Conservation (phyloP, 2,329 filamentous ascomycete genomes). For the Kalaharituber pfeilii region DNA sequence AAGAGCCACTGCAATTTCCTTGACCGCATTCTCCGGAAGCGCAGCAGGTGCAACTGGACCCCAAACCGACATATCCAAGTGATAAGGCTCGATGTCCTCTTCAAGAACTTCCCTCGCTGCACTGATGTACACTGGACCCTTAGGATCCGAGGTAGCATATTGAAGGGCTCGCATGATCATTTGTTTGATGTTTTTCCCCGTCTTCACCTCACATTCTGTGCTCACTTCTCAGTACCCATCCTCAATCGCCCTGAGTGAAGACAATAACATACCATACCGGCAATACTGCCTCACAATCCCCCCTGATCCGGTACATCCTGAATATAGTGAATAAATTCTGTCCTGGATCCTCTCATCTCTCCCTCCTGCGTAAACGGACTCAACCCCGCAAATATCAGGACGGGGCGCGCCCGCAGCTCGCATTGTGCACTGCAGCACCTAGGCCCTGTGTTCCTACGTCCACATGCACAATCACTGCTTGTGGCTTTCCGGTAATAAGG, state of each 20-base stretch:
- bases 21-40: constrained; percentile 32
- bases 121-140: constrained; percentile 63
- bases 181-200: constrained; percentile 72
- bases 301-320: constrained; percentile 72
- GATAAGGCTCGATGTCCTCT: constrained; percentile 59
- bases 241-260: neutral
- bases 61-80: constrained; percentile 53
- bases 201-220: constrained; percentile 49
- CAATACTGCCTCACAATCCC: constrained; percentile 70
- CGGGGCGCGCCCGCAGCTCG: constrained; percentile 56
- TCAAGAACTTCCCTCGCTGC: constrained; percentile 72
- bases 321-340: constrained; percentile 76
- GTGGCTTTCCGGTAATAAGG: constrained; percentile 50
- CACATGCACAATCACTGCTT: constrained; percentile 64
- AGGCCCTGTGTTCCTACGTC: constrained; percentile 69
- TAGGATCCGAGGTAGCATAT: constrained; percentile 59
- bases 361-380: constrained; percentile 62
- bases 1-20: constrained; percentile 30
- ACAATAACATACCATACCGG: constrained; percentile 42
- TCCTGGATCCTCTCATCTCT: constrained; percentile 58
- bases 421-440: constrained; percentile 62
- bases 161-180: constrained; percentile 71
- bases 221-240: neutral
- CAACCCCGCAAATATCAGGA: constrained; percentile 61
- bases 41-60: constrained; percentile 49